phyloP scores from a whole-genome alignment of 1,284 basidiomycete species.

The Moesziomyces antarcticus region DNA sequence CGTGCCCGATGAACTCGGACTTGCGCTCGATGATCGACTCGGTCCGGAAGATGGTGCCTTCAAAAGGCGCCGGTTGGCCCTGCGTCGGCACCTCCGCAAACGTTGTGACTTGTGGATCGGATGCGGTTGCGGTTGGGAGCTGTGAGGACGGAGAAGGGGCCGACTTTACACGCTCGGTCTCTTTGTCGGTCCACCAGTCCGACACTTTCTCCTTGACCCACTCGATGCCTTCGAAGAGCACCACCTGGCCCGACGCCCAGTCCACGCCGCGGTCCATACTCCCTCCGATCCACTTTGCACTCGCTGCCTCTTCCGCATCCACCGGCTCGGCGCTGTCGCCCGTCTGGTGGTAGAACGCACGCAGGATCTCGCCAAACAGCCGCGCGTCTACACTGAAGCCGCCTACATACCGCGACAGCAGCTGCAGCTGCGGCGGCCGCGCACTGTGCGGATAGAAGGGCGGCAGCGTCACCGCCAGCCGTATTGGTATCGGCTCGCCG shows the following conservation, averaged over 20 bases:
- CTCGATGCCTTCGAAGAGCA: conserved; percentile 67
- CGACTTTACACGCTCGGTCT: conserved; percentile 10
- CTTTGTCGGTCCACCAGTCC: conserved; percentile 50
- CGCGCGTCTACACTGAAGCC: conserved; percentile 55
- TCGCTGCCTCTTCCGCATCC: conserved; percentile 14
- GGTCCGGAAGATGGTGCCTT: conserved; percentile 43
- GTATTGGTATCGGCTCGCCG: conserved; percentile 35
- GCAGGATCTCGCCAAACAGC: conserved; percentile 62
- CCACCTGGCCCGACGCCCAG: conserved; percentile 56
- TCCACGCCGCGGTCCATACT: conserved; percentile 32
- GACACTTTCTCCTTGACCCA: conserved; percentile 59
- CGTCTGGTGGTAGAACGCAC: conserved; percentile 54
- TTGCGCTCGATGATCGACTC: conserved; percentile 66
- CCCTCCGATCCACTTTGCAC: conserved; percentile 16
- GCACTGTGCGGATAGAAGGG: conserved; percentile 51
- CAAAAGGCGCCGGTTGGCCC: conserved; percentile 6
- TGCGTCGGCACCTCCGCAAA: neutral
- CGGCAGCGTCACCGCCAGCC: conserved; percentile 57
- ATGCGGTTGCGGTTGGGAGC: neutral
- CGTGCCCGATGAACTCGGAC: conserved; percentile 67
- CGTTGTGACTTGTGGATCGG: neutral
- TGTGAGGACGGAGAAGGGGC: neutral
- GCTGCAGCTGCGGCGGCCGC: conserved; percentile 62
- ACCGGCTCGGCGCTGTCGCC: neutral
- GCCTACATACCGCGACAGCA: conserved; percentile 60